Conservation (phyloP, 2,329 filamentous ascomycete genomes). For the Curvularia sp. region DNA sequence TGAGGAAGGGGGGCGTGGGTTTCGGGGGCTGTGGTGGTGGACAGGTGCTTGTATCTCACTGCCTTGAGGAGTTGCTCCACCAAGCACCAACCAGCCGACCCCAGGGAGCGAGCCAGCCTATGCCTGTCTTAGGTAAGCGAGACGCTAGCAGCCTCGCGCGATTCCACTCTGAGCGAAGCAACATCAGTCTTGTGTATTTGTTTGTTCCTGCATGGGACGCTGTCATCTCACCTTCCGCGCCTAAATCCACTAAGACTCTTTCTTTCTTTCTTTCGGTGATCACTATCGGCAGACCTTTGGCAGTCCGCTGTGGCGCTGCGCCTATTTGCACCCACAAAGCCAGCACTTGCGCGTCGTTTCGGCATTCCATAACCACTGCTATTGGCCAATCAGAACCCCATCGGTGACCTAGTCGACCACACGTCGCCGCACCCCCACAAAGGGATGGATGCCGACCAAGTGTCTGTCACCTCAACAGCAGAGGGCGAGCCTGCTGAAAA, state of each 20-base stretch:
- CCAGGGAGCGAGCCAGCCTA: conserved; percentile 13
- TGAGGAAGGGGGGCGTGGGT: not conserved
- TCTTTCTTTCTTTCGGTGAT: not conserved
- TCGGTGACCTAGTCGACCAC: conserved; percentile 6
- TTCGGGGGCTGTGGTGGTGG: conserved; percentile 17
- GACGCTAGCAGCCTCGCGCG: conserved; percentile 9
- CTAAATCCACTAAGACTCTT: not conserved
- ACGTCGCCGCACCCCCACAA: conserved; percentile 15
- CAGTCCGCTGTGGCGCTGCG: not conserved
- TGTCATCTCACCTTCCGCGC: not conserved
- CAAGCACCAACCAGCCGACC: conserved; percentile 17
- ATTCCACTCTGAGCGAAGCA: not conserved
- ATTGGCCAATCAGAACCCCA: conserved; percentile 22
- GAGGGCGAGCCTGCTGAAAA: not conserved
- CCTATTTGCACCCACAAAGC: not conserved
- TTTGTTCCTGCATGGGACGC: not conserved
- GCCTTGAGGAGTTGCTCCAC: conserved; percentile 21
- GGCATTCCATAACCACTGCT: not conserved
- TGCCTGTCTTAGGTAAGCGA: conserved; percentile 17
- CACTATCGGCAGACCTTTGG: not conserved
- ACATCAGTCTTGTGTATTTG: not conserved
- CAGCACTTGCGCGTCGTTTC: conserved; percentile 1
- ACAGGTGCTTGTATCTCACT: conserved; percentile 20
- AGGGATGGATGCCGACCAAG: conserved; percentile 53
- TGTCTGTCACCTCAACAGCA: conserved; percentile 65